Conservation (phyloP, 2,329 filamentous ascomycete species). For the Laburnicola sp. region DNA sequence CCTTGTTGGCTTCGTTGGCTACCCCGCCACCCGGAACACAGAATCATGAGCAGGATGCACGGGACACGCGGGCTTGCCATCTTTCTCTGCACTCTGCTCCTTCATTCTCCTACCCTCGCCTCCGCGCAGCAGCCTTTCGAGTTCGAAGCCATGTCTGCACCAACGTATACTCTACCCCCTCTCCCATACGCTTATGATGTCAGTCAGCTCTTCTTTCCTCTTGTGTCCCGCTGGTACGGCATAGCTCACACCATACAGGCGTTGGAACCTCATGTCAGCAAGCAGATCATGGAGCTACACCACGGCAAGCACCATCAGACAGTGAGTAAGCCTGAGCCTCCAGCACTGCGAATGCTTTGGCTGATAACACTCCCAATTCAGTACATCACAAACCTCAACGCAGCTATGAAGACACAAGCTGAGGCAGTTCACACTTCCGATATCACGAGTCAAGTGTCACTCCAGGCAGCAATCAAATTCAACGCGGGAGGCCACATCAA, state of each 20-base stretch:
- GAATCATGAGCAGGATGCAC: slow-evolving; percentile 27
- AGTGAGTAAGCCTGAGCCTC: background rate
- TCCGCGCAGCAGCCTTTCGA: slow-evolving; percentile 42
- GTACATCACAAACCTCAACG: slow-evolving; percentile 76
- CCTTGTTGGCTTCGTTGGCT: slow-evolving; percentile 34
- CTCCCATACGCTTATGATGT: slow-evolving; percentile 74
- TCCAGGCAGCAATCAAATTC: slow-evolving; percentile 78
- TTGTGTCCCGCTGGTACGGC: background rate
- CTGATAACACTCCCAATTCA: background rate
- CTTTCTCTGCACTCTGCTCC: slow-evolving; percentile 21
- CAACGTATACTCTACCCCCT: slow-evolving; percentile 63
- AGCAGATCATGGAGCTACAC: slow-evolving; percentile 80
- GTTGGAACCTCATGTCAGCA: slow-evolving; percentile 72
- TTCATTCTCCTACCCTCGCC: slow-evolving; percentile 18
- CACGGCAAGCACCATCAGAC: slow-evolving; percentile 79
- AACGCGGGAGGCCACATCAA: slow-evolving; percentile 93
- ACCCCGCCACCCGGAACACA: slow-evolving; percentile 10
- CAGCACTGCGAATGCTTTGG: background rate
- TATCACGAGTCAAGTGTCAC: slow-evolving; percentile 64
- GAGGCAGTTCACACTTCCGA: slow-evolving; percentile 61
- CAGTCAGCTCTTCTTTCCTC: slow-evolving; percentile 37
- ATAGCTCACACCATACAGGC: slow-evolving; percentile 53
- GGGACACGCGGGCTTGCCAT: slow-evolving; percentile 17
- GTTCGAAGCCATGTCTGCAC: slow-evolving; percentile 41
- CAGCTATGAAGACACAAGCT: slow-evolving; percentile 63